Evolutionary conservation across 1,284 basidiomycete species (phyloP), one percentile per base, ranked within the genome.

Genomic region (Volvariella volvacea): DNA sequence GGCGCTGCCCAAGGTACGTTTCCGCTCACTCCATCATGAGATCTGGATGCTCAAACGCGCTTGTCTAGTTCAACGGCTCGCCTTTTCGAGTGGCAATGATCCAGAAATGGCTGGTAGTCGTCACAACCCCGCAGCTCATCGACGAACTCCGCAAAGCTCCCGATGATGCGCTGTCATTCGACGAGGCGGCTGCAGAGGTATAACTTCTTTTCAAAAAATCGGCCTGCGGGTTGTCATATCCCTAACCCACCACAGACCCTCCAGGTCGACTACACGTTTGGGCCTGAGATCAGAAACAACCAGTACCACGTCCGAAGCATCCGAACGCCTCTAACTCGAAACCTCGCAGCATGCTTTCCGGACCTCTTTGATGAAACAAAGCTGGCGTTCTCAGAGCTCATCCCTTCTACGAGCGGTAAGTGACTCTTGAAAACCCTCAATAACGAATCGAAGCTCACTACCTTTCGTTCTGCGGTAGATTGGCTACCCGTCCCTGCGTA

Each of bases 51-150:
- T n/a, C n/a, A n/a, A n/a, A n/a, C n/a, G n/a, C 25, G 25, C 25
- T 36, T 20, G n/a, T 39, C 22, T 46, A 71, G 70, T 61, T 66
- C 48, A 62, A 59, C 10, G 55, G 57, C 1, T 44, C 47, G 0
- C 52, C 59, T 2, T 76, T 74, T 61, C 73, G 69, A 46, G 48
- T 77, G 1, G 56, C 72, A 0, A 54, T 59, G 1, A 46, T 63
- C 1, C 55, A 57, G 20, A 50, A 53, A 30, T 76, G 73, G 74
- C 45, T 61, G 0, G 59, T 77, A 14, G 32, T 76, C 19, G 46
- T 72, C 1, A 63, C 53, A 21, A 63, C 55, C 3, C 56, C 48
- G 0, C 50, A 58, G 17, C 50, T 63, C 16, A 54, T 70, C 3
- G 66, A 74, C 3, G 73, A 77, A 34, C 39, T 76, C 9, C 55